Evolutionary conservation across 129 eudicot species (phyloP), one percentile per base, ranked within the genome.

Genomic region (Ambrosia artemisiifolia): DNA sequence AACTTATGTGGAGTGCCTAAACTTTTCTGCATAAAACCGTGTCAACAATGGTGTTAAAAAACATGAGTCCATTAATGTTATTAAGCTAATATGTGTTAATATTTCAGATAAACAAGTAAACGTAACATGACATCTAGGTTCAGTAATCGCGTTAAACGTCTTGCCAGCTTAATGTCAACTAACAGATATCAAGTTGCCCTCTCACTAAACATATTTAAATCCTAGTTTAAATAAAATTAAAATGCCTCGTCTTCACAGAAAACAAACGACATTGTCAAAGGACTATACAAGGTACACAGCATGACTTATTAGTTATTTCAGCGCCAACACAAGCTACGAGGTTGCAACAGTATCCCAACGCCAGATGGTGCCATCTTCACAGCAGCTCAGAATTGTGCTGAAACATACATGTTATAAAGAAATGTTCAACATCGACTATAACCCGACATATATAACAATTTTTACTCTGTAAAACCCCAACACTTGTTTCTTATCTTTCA

Each of bases 361-460:
- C 99, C 99, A 95, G 33, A 95, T 91, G 1, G 97, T 95, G 49
- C 99, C 99, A 74, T 95, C 99, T 73, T 95, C 99, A 71, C 97
- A 90, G 85, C 99, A 85, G 77, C 91, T 82, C 24, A 95, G 94
- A 63, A 95, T 95, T 44, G 96, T 95, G 80, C 99, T 95, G 98
- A 69, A 71, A 78, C 55, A 80, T 40, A 80, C n/a, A 67, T 4
- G 51, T 34, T n/a, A 17, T 4, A 53, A 19, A 47, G 28, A 48
- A 9, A 17, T 6, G 33, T 30, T 53, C 36, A 57, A 18, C 54
- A 55, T 28, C 5, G 5, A 40, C 24, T 70, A 55, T n/a, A 16
- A 12, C 9, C 20, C 2, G 1, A 47, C 14, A 38, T 10, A 9
- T 36, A 17, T 16, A 19, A 70, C 12, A 53, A 20, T 28, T 10